These are phyloP conservation scores for Phylloporus sp. DNA, from an alignment of 768 basidiomycete genomes.

Conservation along the genomic window DNA sequence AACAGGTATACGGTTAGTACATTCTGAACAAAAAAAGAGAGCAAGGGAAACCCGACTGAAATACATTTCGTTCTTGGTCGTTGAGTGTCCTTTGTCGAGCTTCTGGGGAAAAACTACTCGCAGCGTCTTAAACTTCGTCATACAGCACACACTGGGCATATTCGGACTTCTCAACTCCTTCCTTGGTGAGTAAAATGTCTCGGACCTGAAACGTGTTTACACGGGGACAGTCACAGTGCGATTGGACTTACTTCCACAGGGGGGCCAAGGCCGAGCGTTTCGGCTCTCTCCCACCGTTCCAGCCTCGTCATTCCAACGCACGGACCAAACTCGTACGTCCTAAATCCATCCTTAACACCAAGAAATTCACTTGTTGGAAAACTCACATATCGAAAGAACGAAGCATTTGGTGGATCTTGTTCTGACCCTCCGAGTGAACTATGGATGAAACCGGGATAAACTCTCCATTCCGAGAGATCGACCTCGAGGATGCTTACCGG, in stretches of 20 bases:
- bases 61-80: neutral
- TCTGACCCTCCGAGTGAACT: slow-evolving; percentile 67
- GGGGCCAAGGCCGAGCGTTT: slow-evolving; percentile 71
- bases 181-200: slow-evolving; percentile 63
- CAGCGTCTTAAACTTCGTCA: slow-evolving; percentile 29
- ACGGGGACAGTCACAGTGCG: neutral
- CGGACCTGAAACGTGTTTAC: slow-evolving; percentile 47
- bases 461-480: neutral
- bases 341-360: slow-evolving; percentile 24
- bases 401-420: slow-evolving; percentile 64
- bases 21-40: neutral
- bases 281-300: slow-evolving; percentile 84
- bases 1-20: slow-evolving; percentile 6
- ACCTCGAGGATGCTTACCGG: slow-evolving; percentile 46
- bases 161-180: slow-evolving; percentile 50
- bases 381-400: slow-evolving; percentile 74
- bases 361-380: neutral
- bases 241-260: slow-evolving; percentile 58
- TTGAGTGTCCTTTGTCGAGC: no score
- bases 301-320: slow-evolving; percentile 75
- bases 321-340: slow-evolving; percentile 77
- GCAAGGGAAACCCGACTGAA: no score
- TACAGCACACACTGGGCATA: slow-evolving; percentile 64
- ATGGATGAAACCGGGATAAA: slow-evolving; percentile 1
- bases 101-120: neutral